A percentile compares a stretch with the other conserved stretches of the same genome.
phyloP scores from a whole-genome alignment of 305 asterid genomes.

The Lippia alba region DNA sequence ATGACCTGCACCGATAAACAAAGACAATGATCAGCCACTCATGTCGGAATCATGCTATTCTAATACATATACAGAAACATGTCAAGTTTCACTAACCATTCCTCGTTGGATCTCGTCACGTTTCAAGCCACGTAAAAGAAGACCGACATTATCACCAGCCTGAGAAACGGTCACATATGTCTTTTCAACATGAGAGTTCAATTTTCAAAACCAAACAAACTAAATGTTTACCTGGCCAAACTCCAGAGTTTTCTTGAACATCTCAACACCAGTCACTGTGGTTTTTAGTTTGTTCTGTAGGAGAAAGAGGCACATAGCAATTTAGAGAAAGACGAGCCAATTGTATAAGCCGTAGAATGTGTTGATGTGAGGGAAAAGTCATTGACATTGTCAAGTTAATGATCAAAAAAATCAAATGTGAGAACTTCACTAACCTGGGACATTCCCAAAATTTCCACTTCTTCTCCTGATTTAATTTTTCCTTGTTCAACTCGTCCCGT shows the following conservation, averaged over 20 bases:
- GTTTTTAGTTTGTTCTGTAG: conserved; percentile 79
- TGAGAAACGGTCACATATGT: conserved; percentile 38
- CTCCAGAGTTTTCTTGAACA: conserved; percentile 97
- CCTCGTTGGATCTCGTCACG: conserved; percentile 92
- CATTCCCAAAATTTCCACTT: conserved; percentile 91
- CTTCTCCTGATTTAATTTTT: conserved; percentile 86
- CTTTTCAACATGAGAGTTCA: background rate
- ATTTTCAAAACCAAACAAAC: background rate
- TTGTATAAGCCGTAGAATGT: background rate
- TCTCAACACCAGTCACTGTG: conserved; percentile 95
- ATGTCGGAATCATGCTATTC: background rate
- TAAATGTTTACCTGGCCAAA: conserved; percentile 72
- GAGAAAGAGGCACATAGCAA: conserved; percentile 18
- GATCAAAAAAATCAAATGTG: background rate
- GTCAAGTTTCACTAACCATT: conserved; percentile 61
- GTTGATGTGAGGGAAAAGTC: background rate
- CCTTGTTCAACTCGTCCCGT: conserved; percentile 99
- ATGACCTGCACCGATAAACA: conserved; percentile 60
- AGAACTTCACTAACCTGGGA: conserved; percentile 56
- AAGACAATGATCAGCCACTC: no score
- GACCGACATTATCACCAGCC: conserved; percentile 99
- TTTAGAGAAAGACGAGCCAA: conserved; percentile 11
- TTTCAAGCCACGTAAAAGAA: conserved; percentile 93
- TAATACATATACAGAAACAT: conserved; percentile 4
- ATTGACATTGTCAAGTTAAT: no score